Base-by-base conservation (phyloP, 495 filamentous ascomycete species). In the Penicillium robsamsonii region DNA sequence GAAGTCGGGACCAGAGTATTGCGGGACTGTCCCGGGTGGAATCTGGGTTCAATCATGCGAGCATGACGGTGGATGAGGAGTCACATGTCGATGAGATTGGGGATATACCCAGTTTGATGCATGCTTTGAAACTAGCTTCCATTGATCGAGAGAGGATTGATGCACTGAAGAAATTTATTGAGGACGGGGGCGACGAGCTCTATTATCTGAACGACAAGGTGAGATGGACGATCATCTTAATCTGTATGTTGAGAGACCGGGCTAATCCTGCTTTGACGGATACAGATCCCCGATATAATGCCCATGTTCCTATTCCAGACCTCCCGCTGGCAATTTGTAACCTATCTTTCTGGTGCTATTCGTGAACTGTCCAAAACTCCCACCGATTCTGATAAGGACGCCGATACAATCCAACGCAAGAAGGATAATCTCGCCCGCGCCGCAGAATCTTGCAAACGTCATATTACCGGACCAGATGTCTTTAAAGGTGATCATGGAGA, bases 71-170 rank as follows among this genome's bases (percentile, higher is more conserved):
- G 40, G 69, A 78, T 40, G 65, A 72, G 52, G 63, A 81, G 50
- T 50, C 56, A 11, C 62, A 65, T 50, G 37, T 69, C 24, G 81
- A 83, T 53, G 81, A 87, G 38, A 87, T 95, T 46, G 71, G 69
- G 11, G 80, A 91, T 66, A 82, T 92, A 5, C 81, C 80, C 1
- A 75, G 78, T 9, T 76, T 96, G 40, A 78, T 93, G 74, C 60
- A 62, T 33, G 79, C 80, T 2, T 66, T 97, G 50, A 86, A 84
- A 57, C 70, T 68, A 46, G 82, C 85, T 2, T 78, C 87, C 1
- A 88, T 99, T 44, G 95, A 99, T 65, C 81, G 95, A 11, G 92
- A 97, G 74, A 97, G 91, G 72, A 82, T 93, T 48, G 86, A 91
- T 55, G 87, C 84, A 0, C 76, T 97, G 27, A 82, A 84, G 55